Percentiles rank a stretch among this genome's conserved stretches.
Conservation (phyloP, 108 stramenopile genomes). For the Pseudonitzschia pungens region DNA sequence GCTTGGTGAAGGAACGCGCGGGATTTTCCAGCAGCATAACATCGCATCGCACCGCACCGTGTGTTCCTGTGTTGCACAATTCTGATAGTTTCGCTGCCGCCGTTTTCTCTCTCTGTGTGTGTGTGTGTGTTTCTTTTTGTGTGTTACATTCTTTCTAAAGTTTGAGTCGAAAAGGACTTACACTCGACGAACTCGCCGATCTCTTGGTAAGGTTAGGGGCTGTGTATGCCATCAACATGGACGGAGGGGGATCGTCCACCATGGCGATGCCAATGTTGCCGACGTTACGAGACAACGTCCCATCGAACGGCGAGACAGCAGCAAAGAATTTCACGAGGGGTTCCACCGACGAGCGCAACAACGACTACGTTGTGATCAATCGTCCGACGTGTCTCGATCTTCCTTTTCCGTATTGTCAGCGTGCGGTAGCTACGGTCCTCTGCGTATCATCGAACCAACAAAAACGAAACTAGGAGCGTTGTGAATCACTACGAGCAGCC, state of each 20-base stretch:
- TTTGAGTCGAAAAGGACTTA: conserved; percentile 20
- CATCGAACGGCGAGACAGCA: background rate
- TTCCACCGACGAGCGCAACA: background rate
- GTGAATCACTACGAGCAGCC: no score
- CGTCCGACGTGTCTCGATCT: conserved; percentile 45
- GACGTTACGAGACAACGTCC: background rate
- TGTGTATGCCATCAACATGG: conserved; percentile 43
- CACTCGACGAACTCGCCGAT: conserved; percentile 33
- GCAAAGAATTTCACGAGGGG: background rate
- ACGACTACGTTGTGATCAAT: conserved; percentile 20
- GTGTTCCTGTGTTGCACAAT: no score
- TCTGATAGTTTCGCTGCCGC: background rate
- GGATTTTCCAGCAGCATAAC: no score
- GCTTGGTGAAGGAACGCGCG: no score
- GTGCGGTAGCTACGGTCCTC: conserved; percentile 41
- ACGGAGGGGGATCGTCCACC: conserved; percentile 49
- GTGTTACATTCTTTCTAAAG: background rate
- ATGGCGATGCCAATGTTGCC: conserved; percentile 15
- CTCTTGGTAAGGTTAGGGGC: conserved; percentile 23
- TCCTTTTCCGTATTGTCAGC: conserved; percentile 27
- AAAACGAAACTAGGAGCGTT: no score
- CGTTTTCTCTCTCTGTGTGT: background rate
- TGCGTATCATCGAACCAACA: conserved; percentile 24
- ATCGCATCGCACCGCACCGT: no score
- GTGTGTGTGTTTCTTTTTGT: background rate